These are phyloP conservation scores for Fusarium circinatum DNA, from an alignment of 2,329 filamentous ascomycete species.

Conservation along the genomic window DNA sequence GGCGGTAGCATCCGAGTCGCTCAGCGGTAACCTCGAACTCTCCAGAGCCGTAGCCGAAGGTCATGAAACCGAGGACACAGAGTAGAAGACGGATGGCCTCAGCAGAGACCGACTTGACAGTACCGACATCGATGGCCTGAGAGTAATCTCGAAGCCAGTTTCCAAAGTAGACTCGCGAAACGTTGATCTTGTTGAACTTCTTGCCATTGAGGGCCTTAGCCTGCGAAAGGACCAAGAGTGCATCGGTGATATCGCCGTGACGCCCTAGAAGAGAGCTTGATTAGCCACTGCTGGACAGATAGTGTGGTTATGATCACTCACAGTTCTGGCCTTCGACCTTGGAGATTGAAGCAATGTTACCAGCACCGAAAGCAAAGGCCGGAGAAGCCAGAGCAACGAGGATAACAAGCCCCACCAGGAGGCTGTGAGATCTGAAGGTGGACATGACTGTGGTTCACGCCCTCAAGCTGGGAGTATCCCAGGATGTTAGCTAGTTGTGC, in stretches of 20 bases:
- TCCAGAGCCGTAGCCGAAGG: constrained; percentile 83
- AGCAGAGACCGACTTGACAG: constrained; percentile 88
- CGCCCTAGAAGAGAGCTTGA: constrained; percentile 63
- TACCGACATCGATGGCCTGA: constrained; percentile 92
- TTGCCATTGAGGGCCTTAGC: constrained; percentile 67
- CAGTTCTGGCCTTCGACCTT: constrained; percentile 87
- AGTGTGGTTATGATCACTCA: constrained; percentile 50
- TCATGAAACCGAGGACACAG: constrained; percentile 90
- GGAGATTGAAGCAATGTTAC: constrained; percentile 85
- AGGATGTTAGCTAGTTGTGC: constrained; percentile 13
- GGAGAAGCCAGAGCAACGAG: constrained; percentile 75
- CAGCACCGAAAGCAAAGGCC: constrained; percentile 83
- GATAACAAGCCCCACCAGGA: constrained; percentile 66
- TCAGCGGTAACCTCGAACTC: constrained; percentile 89
- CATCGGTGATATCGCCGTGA: constrained; percentile 93
- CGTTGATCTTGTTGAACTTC: constrained; percentile 88
- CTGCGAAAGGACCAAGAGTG: constrained; percentile 76
- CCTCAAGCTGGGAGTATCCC: constrained; percentile 33
- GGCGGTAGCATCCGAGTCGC: constrained; percentile 83
- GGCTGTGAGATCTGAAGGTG: constrained; percentile 58
- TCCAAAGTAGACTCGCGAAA: constrained; percentile 93
- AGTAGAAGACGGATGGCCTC: constrained; percentile 91
- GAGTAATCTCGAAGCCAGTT: constrained; percentile 96
- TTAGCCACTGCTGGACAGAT: constrained; percentile 2
- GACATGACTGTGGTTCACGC: constrained; percentile 54